Base-by-base conservation (phyloP, 306 rosid species). In the Sphenostylis stenocarpa region DNA sequence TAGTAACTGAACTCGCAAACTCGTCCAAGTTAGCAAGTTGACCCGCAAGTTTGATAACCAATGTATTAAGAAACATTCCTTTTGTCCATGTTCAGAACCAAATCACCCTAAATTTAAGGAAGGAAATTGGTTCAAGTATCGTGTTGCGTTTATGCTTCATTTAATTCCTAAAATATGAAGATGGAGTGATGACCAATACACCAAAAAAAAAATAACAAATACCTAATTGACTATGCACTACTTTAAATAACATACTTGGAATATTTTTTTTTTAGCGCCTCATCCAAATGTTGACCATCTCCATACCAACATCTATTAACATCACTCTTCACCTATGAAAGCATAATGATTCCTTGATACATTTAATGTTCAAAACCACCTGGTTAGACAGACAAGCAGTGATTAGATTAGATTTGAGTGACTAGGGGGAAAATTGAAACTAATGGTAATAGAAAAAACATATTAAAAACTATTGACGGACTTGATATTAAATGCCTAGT, bases 261-360 rank as follows among this genome's bases (percentile, higher is more conserved):
- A 90, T 79, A 94, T n/a, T n/a, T n/a, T 91, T 79, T 94, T 81
- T 88, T 86, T 84, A 94, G 81, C 39, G 97, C 97, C 81, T 94
- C 97, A 0, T 91, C 98, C 90, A 94, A 84, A 81, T 94, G 97
- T 73, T 94, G 97, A n/a, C n/a, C n/a, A n/a, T n/a, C n/a, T 70
- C 97, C 94, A 78, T 90, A 88, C 67, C 97, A 93, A 78, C 74
- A 91, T 77, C 96, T 90, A 29, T 84, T 88, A 52, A 91, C 98
- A 65, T 90, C 36, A 69, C 38, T n/a, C n/a, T n/a, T n/a, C n/a
- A n/a, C n/a, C n/a, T n/a, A n/a, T n/a, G n/a, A n/a, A n/a, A n/a
- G n/a, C n/a, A n/a, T n/a, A n/a, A n/a, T n/a, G n/a, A n/a, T n/a
- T n/a, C n/a, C n/a, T 72, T 23, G 41, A 73, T 44, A 62, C 8